Conservation (phyloP, 176 grass and related monocot species). For the Oryza australiensis region DNA sequence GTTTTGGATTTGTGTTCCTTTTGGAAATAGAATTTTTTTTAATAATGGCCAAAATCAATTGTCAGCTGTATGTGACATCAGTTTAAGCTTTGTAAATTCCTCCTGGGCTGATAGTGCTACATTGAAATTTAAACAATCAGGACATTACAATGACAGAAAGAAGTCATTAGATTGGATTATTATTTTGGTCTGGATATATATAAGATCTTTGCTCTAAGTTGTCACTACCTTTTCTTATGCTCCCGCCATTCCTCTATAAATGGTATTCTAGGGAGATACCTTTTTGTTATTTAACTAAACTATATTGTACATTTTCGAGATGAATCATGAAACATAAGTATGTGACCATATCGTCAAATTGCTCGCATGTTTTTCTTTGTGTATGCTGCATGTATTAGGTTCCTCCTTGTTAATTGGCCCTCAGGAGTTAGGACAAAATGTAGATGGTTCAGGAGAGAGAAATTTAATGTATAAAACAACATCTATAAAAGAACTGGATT, state of each 20-base stretch:
- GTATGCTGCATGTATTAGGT: background rate
- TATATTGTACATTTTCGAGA: background rate
- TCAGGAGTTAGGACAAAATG: background rate
- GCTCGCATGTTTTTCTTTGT: background rate
- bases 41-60: background rate
- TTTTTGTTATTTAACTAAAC: background rate
- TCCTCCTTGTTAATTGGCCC: background rate
- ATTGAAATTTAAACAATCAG: background rate
- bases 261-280: background rate
- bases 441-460: background rate
- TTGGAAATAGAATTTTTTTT: background rate
- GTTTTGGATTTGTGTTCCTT: conserved; percentile 1
- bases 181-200: background rate
- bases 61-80: background rate
- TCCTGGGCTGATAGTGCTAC: background rate
- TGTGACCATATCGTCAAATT: background rate
- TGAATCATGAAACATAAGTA: background rate
- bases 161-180: background rate
- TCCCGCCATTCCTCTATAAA: background rate
- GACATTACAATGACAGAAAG: background rate
- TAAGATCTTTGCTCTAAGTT: conserved; percentile 5
- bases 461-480: background rate
- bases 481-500: background rate
- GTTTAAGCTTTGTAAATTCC: conserved; percentile 4
- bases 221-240: background rate